Evolutionary conservation across 495 filamentous ascomycete genomes (phyloP).

Genomic region (Apodospora peruviana): DNA sequence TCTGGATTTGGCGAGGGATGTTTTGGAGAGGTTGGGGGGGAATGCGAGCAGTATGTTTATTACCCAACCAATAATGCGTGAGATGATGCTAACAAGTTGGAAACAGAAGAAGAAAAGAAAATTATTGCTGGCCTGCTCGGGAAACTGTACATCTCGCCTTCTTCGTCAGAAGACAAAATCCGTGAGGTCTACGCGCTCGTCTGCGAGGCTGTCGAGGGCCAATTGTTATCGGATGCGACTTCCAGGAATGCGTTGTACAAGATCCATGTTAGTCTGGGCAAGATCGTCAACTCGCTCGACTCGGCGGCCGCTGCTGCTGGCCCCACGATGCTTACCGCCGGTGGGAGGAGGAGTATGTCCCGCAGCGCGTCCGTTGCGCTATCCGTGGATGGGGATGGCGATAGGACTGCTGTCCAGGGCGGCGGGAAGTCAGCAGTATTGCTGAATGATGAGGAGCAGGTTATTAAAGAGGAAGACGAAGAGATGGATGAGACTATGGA

Average conservation of each 20-base stretch:
- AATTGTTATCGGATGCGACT: slow-evolving; percentile 63
- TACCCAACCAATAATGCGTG: background rate
- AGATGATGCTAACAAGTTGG: slow-evolving; percentile 16
- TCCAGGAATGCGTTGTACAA: slow-evolving; percentile 74
- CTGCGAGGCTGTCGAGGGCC: slow-evolving; percentile 62
- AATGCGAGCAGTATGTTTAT: slow-evolving; percentile 55
- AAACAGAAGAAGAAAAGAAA: slow-evolving; percentile 76
- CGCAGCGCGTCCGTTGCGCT: slow-evolving; percentile 12
- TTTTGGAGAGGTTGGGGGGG: slow-evolving; percentile 53
- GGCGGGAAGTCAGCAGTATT: slow-evolving; percentile 17
- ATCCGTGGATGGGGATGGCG: slow-evolving; percentile 11
- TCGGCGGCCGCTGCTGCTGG: slow-evolving; percentile 24
- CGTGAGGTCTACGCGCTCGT: slow-evolving; percentile 50
- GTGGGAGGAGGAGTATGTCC: slow-evolving; percentile 8
- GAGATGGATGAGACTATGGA: slow-evolving; percentile 9
- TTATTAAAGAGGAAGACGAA: slow-evolving; percentile 10
- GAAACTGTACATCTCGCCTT: slow-evolving; percentile 73
- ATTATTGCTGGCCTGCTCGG: slow-evolving; percentile 67
- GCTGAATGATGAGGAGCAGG: slow-evolving; percentile 15
- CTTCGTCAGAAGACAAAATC: slow-evolving; percentile 44
- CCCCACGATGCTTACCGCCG: background rate
- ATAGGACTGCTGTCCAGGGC: background rate
- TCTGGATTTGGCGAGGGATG: slow-evolving; percentile 55
- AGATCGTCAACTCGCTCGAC: slow-evolving; percentile 53
- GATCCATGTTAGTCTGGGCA: slow-evolving; percentile 60